These are phyloP conservation scores for Diospyros lotus DNA, from an alignment of 148 eudicot species.

Conservation along the genomic window DNA sequence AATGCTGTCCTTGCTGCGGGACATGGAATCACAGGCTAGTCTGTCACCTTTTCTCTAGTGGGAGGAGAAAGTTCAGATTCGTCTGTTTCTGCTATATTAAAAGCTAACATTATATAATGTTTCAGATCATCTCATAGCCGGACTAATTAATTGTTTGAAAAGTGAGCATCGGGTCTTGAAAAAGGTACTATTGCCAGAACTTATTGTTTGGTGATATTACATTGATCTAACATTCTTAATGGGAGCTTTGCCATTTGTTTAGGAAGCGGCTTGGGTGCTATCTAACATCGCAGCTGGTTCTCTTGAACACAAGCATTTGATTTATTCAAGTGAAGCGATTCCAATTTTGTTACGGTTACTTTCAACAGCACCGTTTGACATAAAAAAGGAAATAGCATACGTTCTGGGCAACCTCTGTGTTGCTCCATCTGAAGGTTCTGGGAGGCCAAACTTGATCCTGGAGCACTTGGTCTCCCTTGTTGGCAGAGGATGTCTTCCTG, in stretches of 20 bases:
- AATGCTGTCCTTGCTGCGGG: conserved; percentile 58
- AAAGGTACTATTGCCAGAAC: conserved; percentile 46
- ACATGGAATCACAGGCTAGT: conserved; percentile 67
- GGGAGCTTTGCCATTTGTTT: conserved; percentile 9
- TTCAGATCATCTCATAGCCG: conserved; percentile 63
- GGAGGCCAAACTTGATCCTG: conserved; percentile 58
- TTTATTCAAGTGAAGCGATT: conserved; percentile 69
- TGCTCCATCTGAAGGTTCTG: conserved; percentile 64
- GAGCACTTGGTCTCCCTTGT: conserved; percentile 86
- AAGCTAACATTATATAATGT: not conserved
- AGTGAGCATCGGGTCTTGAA: conserved; percentile 94
- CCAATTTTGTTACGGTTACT: conserved; percentile 54
- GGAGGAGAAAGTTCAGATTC: conserved; percentile 1
- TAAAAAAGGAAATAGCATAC: conserved; percentile 87
- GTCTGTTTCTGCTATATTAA: conserved; percentile 7
- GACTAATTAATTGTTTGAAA: conserved; percentile 64
- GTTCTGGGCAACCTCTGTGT: conserved; percentile 92
- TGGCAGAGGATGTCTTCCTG: conserved; percentile 67
- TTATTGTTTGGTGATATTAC: not conserved
- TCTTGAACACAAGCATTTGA: conserved; percentile 61
- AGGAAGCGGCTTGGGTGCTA: conserved; percentile 98
- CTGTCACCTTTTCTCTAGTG: conserved; percentile 9
- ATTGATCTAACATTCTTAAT: not conserved
- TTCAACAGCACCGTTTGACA: conserved; percentile 76
- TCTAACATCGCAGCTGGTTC: conserved; percentile 96